These are phyloP conservation scores for Wickerhamiella occidentalis DNA, from an alignment of 805 yeast species.

Conservation along the genomic window DNA sequence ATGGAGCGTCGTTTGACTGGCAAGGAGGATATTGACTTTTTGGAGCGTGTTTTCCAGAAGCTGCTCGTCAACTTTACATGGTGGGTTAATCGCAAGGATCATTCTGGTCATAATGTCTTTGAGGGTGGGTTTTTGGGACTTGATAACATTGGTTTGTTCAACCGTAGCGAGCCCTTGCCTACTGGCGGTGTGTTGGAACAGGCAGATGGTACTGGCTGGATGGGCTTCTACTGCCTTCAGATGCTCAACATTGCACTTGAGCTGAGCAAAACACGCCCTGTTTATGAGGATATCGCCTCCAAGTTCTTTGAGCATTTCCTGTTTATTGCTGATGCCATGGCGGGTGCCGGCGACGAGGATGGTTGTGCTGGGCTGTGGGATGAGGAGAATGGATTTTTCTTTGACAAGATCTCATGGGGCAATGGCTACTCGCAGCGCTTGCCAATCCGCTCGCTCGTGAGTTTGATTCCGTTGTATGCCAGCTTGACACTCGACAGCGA, in stretches of 20 bases:
- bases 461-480: slow-evolving; percentile 84
- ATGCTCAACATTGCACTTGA: slow-evolving; percentile 90
- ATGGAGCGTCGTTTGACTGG: slow-evolving; percentile 78
- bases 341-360: slow-evolving; percentile 40
- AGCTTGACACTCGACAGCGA: slow-evolving; percentile 81
- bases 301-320: slow-evolving; percentile 89
- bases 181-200: slow-evolving; percentile 85
- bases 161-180: slow-evolving; percentile 85
- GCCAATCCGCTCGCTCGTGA: slow-evolving; percentile 82
- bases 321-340: slow-evolving; percentile 88
- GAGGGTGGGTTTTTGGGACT: slow-evolving; percentile 91
- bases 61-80: slow-evolving; percentile 80
- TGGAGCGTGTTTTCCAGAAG: slow-evolving; percentile 89
- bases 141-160: slow-evolving; percentile 86
- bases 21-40: slow-evolving; percentile 64
- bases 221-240: slow-evolving; percentile 82
- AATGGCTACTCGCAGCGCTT: slow-evolving; percentile 49
- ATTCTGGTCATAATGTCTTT: slow-evolving; percentile 75
- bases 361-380: slow-evolving; percentile 65
- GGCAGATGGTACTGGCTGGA: slow-evolving; percentile 96
- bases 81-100: slow-evolving; percentile 94
- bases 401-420: slow-evolving; percentile 83
- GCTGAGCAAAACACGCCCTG: slow-evolving; percentile 70
- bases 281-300: slow-evolving; percentile 86
- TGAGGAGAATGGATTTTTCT: slow-evolving; percentile 76